Conservation (phyloP, 306 rosid genomes). For the Fagus crenata region DNA sequence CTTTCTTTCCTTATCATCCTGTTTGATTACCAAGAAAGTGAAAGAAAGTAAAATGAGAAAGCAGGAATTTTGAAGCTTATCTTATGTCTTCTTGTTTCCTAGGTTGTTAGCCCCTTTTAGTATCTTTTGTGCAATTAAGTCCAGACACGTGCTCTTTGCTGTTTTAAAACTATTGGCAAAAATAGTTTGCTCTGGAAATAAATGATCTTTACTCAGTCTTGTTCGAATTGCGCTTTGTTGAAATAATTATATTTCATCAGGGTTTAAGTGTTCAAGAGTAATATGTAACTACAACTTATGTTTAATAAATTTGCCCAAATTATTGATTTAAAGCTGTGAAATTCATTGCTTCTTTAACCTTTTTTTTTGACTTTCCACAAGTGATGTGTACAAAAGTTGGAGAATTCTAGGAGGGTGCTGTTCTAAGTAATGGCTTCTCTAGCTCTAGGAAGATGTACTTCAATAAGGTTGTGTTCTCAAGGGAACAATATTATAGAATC, state of each 20-base stretch:
- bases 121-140: neutral
- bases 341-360: too few relatives aligned
- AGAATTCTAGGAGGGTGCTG: neutral
- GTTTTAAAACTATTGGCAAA: neutral
- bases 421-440: neutral
- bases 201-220: neutral
- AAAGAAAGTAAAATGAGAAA: too few relatives aligned
- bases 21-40: constrained; percentile 18
- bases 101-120: neutral
- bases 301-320: neutral
- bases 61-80: neutral
- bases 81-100: neutral
- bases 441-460: neutral
- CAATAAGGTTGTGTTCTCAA: too few relatives aligned
- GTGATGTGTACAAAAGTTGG: neutral
- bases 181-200: neutral
- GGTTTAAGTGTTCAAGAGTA: neutral
- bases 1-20: constrained; percentile 16
- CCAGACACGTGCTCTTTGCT: neutral
- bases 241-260: too few relatives aligned
- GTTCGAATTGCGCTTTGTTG: neutral
- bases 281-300: neutral
- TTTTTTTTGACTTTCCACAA: neutral
- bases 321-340: neutral
- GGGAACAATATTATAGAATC: too few relatives aligned